Evolutionary conservation across 768 basidiomycete genomes (phyloP).

Genomic region (Mycena rosella): DNA sequence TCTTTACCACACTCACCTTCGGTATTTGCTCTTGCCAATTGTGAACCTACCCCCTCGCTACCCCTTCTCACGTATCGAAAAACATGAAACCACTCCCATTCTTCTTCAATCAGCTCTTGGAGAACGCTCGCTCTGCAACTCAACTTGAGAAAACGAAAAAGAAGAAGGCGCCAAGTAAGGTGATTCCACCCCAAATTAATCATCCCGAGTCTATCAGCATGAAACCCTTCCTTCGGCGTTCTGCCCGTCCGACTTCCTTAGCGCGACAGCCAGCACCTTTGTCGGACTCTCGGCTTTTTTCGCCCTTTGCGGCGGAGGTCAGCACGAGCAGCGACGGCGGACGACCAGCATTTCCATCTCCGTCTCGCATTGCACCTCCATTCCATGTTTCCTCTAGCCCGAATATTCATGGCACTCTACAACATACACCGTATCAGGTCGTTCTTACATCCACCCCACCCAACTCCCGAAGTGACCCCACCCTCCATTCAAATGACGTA

Average conservation of each 20-base stretch:
- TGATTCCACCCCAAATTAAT: background rate
- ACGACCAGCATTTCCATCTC: background rate
- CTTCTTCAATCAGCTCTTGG: constrained; percentile 31
- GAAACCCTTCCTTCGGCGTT: constrained; percentile 21
- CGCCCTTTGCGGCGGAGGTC: background rate
- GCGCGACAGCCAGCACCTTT: background rate
- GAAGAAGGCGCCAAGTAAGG: constrained; percentile 13
- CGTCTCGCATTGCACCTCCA: constrained; percentile 2
- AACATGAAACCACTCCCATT: constrained; percentile 27
- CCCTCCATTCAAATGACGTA: background rate
- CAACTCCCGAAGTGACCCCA: background rate
- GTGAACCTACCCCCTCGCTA: background rate
- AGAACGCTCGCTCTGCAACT: constrained; percentile 32
- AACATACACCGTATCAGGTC: constrained; percentile 28
- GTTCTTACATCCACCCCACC: constrained; percentile 29
- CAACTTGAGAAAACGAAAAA: constrained; percentile 13
- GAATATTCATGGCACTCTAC: background rate
- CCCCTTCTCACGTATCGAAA: constrained; percentile 1
- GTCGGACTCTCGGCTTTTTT: background rate
- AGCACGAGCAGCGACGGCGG: too few relatives aligned
- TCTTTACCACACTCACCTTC: background rate
- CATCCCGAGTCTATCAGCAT: constrained; percentile 15
- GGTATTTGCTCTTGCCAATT: background rate
- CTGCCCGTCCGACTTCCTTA: constrained; percentile 16
- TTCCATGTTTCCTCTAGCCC: constrained; percentile 21